phyloP scores from a whole-genome alignment of 2,329 filamentous ascomycete genomes.

The Mariannaea elegans region DNA sequence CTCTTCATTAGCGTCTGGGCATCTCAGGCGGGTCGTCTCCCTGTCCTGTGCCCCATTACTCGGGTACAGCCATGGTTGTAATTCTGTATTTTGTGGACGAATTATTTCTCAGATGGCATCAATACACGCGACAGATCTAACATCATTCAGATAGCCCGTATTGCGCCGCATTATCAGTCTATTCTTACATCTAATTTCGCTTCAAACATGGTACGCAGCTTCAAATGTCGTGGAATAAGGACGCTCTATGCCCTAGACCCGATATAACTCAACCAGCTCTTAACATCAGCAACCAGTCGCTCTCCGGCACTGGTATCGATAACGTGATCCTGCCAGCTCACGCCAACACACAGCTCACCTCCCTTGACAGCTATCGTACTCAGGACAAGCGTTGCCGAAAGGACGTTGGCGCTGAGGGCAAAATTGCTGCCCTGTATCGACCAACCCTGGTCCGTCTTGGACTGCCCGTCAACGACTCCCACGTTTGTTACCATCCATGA shows the following conservation, averaged over 20 bases:
- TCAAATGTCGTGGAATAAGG: neutral
- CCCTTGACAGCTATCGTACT: constrained; percentile 23
- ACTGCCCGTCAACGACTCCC: constrained; percentile 33
- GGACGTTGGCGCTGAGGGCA: constrained; percentile 14
- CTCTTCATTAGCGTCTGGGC: too few relatives aligned
- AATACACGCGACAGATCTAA: too few relatives aligned
- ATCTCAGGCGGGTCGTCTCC: too few relatives aligned
- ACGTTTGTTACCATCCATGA: constrained; percentile 36
- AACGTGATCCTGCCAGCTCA: constrained; percentile 24
- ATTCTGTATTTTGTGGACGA: too few relatives aligned
- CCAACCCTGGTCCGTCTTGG: constrained; percentile 19
- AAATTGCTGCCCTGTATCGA: constrained; percentile 27
- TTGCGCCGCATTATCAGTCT: too few relatives aligned
- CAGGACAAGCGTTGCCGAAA: constrained; percentile 18
- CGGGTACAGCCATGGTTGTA: too few relatives aligned
- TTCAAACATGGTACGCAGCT: neutral
- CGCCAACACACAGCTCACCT: constrained; percentile 18
- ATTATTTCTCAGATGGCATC: too few relatives aligned
- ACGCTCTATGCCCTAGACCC: neutral
- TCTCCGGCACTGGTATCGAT: constrained; percentile 12
- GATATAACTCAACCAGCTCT: constrained; percentile 14
- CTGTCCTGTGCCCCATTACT: too few relatives aligned
- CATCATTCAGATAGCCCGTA: too few relatives aligned
- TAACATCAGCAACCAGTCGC: constrained; percentile 7
- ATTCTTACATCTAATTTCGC: too few relatives aligned